Evolutionary conservation across 1,284 basidiomycete genomes (phyloP), one percentile per base, ranked within the genome.

Genomic region (Cryptococcus sp.): DNA sequence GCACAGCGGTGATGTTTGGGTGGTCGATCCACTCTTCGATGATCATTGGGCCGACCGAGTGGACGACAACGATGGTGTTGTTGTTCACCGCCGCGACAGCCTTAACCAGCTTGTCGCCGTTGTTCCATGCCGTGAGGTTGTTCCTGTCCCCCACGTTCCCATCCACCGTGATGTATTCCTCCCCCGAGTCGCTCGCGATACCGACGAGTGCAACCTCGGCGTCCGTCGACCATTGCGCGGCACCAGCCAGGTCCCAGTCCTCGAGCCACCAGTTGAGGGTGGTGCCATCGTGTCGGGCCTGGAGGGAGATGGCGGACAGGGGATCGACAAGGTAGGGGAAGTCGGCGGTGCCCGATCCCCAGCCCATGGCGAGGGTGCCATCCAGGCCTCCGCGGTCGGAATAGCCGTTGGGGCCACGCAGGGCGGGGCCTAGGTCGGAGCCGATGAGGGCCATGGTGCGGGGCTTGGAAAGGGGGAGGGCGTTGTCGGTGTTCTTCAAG

Each of bases 341-440:
- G 28, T 81, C 69, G 45, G 70, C 73, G 7, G 80, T 73, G 52
- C 87, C 87, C 49, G 83, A 84, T 18, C 86, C 90, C 89, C 90
- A 91, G 33, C 89, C 89, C 82, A 89, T 86, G 5, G 87, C 88
- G 1, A 91, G 80, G n/a, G 86, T 82, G 36, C 78, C 78, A 18
- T 76, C 68, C n/a, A 72, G 58, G 4, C 79, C 80, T n/a, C 78
- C 79, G 11, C 78, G 78, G 53, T 90, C 87, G 12, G 75, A 39
- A 65, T 84, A 91, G 47, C 84, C 82, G 75, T 91, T 92, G 2
- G 89, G 86, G 0, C 89, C 89, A 36, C 80, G 78, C 28, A 66
- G 72, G 4, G 83, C 82, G 0, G 88, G 87, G 1, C 85, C 87
- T 15, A 88, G 85, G 70, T 89, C 89, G 43, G 80, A 57, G 20